A percentile compares a stretch with the other conserved stretches of the same genome.
phyloP scores from a whole-genome alignment of 2,329 filamentous ascomycete genomes.

The Colletotrichum plurivorum region DNA sequence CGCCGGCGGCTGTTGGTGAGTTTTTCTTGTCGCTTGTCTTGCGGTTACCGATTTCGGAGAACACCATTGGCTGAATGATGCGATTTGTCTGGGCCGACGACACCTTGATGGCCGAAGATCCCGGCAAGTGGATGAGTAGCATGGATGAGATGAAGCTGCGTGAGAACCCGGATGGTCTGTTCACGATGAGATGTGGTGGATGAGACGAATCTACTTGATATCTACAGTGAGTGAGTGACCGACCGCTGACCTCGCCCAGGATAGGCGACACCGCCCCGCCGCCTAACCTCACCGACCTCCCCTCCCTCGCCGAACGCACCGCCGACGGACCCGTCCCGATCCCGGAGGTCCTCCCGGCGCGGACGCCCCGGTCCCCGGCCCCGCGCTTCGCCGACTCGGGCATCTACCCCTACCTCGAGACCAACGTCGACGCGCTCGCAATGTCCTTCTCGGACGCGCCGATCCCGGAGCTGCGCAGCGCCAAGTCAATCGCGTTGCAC shows the following conservation, averaged over 20 bases:
- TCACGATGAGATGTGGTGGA: neutral
- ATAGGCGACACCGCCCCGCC: conserved; percentile 56
- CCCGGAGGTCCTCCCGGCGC: conserved; percentile 62
- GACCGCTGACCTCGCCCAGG: conserved; percentile 49
- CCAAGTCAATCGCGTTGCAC: conserved; percentile 56
- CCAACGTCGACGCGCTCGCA: conserved; percentile 70
- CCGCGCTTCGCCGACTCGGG: conserved; percentile 70
- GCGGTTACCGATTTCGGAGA: too few relatives aligned
- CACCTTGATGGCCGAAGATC: conserved; percentile 27
- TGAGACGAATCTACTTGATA: too few relatives aligned
- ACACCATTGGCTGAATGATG: neutral
- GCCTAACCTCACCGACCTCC: conserved; percentile 59
- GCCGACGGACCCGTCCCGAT: conserved; percentile 64
- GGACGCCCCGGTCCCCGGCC: conserved; percentile 53
- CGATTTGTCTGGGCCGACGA: neutral
- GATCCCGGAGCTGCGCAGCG: conserved; percentile 57
- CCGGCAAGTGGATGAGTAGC: neutral
- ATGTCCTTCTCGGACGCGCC: conserved; percentile 74
- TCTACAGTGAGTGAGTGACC: too few relatives aligned
- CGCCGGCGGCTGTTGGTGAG: conserved; percentile 74
- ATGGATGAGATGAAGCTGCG: neutral
- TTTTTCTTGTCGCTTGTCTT: neutral
- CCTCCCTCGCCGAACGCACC: conserved; percentile 61
- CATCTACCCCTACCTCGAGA: conserved; percentile 75
- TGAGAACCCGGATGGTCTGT: conserved; percentile 16